Evolutionary conservation across 2,329 filamentous ascomycete species (phyloP).

Genomic region (Fusarium buharicum): DNA sequence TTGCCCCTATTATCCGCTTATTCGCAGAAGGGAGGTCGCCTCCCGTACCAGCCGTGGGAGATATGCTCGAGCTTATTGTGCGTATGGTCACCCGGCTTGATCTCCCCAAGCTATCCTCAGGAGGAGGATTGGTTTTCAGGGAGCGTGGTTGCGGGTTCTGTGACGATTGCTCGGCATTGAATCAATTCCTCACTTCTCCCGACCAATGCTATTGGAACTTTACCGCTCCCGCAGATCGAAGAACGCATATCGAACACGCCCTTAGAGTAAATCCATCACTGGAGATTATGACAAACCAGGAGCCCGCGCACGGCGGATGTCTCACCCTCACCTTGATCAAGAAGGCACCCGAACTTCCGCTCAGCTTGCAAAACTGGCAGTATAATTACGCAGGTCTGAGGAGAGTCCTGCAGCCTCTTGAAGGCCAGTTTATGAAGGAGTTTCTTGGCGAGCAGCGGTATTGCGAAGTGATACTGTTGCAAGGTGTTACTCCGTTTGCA

Average conservation of each 20-base stretch:
- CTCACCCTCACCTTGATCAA: conserved; percentile 6
- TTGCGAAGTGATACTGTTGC: conserved; percentile 14
- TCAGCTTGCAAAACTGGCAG: neutral
- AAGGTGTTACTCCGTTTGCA: neutral
- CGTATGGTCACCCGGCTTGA: conserved; percentile 2
- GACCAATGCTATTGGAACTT: conserved; percentile 1
- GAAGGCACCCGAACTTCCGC: neutral
- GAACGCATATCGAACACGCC: conserved; percentile 8
- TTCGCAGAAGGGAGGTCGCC: neutral
- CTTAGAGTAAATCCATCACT: neutral
- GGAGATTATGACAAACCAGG: neutral
- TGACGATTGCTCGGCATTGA: conserved; percentile 8
- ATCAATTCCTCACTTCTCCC: conserved; percentile 9
- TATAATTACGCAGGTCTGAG: neutral
- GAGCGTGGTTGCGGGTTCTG: conserved; percentile 16
- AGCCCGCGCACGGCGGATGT: neutral
- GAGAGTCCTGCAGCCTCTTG: neutral
- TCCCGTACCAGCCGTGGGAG: neutral
- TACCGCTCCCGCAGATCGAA: neutral
- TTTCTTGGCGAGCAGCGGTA: conserved; percentile 15
- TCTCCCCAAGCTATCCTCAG: neutral
- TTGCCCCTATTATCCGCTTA: conserved; percentile 5
- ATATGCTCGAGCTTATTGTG: conserved; percentile 10
- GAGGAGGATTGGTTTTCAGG: conserved; percentile 2
- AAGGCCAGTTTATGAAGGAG: conserved; percentile 1